Base-by-base conservation (phyloP, 1,284 basidiomycete genomes). In the Cryptococcus sp. region DNA sequence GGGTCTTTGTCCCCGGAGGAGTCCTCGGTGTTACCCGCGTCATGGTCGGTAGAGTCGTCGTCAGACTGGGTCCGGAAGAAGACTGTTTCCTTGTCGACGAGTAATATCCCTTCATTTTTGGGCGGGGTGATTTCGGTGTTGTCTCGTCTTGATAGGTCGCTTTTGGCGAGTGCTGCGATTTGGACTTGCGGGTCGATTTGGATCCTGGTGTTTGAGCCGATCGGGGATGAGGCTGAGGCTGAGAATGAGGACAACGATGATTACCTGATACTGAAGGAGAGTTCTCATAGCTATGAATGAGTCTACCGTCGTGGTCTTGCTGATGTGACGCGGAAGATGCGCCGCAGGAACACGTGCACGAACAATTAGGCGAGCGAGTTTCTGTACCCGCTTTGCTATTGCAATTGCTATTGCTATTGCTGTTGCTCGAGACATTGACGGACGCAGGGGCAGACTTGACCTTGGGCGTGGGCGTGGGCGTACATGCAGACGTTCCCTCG, bases 361-460 rank as follows among this genome's bases (percentile, higher is more conserved):
- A 35, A 35, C 31, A 35, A 35, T 3, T 35, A 5, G 31, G 31
- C 31, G 31, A 35, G 10, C 25, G 47, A 25, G 19, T 20, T 1
- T 17, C 20, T 31, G 22, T 22, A 27, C 47, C 20, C 17, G 47
- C 16, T 13, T 35, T 23, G 47, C 20, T 48, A 17, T 47, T 16
- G 46, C 23, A 5, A 16, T 19, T 16, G 46, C 15, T 25, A n/a
- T 47, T 47, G 46, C n/a, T 38, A 20, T 31, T 19, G n/a, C 31
- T 50, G n/a, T 38, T 13, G n/a, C 31, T 50, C 31, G 50, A 42
- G 20, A 39, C 17, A 17, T 39, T 39, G 40, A 53, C n/a, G 20
- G 51, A 39, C 7, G 51, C 51, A 17, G 51, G 51, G 22, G 51
- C 51, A 19, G 51, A 53, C 31, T 45, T 53, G 42, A 16, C 31